phyloP scores from a whole-genome alignment of 495 filamentous ascomycete species.

The Penicillium subrubescens region DNA sequence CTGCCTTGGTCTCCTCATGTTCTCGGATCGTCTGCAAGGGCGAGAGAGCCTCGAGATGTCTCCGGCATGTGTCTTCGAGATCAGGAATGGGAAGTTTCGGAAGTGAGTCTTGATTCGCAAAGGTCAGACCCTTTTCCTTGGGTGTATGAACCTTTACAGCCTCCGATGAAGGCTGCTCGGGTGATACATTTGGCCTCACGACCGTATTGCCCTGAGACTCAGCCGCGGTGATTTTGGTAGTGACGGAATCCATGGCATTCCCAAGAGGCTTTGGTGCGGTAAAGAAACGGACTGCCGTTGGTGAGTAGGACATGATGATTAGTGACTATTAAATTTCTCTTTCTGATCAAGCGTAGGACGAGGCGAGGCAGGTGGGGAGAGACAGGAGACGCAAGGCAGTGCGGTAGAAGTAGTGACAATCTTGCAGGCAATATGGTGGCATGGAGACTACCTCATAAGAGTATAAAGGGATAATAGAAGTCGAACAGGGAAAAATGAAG shows the following conservation, averaged over 20 bases:
- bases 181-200: slow-evolving; percentile 26
- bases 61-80: slow-evolving; percentile 76
- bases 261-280: slow-evolving; percentile 69
- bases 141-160: slow-evolving; percentile 20
- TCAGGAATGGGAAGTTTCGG: slow-evolving; percentile 94
- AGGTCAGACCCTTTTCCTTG: slow-evolving; percentile 64
- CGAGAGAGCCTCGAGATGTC: slow-evolving; percentile 77
- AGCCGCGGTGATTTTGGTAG: slow-evolving; percentile 29
- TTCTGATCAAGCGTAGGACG: slow-evolving; percentile 64
- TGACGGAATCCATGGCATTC: slow-evolving; percentile 34
- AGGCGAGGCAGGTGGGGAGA: slow-evolving; percentile 73
- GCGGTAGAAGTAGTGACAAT: slow-evolving; percentile 92
- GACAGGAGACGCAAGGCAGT: slow-evolving; percentile 81
- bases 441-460: slow-evolving; percentile 51
- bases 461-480: background rate
- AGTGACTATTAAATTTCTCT: slow-evolving; percentile 24
- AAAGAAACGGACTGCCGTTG: slow-evolving; percentile 53
- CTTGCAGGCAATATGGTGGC: slow-evolving; percentile 81
- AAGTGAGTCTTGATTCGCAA: slow-evolving; percentile 82
- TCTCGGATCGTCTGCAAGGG: slow-evolving; percentile 81
- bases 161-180: slow-evolving; percentile 14
- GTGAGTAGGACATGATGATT: slow-evolving; percentile 52
- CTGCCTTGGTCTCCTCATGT: slow-evolving; percentile 77
- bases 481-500: background rate
- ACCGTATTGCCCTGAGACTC: slow-evolving; percentile 40